Percentiles rank a stretch among this genome's conserved stretches.
Conservation (phyloP, 2,329 filamentous ascomycete species). For the Blumeria graminis region DNA sequence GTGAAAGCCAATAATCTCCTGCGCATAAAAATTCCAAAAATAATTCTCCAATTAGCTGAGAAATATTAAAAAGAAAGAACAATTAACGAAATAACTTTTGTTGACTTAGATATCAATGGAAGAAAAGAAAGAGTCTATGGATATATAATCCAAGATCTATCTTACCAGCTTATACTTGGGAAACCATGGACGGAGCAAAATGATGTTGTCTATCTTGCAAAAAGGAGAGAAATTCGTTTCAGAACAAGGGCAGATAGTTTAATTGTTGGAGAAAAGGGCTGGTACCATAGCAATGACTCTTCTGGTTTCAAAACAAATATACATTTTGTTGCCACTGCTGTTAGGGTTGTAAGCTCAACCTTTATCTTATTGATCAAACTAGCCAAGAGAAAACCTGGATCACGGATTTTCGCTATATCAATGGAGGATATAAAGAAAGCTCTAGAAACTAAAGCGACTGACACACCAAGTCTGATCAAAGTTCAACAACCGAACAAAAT, state of each 20-base stretch:
- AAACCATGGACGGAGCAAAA: not conserved
- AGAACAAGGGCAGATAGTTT: not conserved
- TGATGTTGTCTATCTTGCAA: not conserved
- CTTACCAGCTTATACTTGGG: not conserved
- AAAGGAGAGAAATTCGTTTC: not conserved
- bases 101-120: not conserved
- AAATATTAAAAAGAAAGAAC: not conserved
- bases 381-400: not conserved
- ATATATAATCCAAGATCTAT: not conserved
- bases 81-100: not conserved
- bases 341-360: not conserved
- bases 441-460: not conserved
- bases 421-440: conserved; percentile 1
- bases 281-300: too few species aligned
- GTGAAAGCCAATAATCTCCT: too few species aligned
- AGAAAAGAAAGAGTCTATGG: not conserved
- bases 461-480: not conserved
- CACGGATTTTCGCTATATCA: not conserved
- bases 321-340: not conserved
- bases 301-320: not conserved
- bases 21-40: too few species aligned
- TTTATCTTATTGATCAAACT: not conserved
- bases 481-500: not conserved
- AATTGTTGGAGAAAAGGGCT: not conserved
- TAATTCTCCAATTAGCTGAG: not conserved